Percentiles rank a stretch among this genome's conserved stretches.
phyloP scores from a whole-genome alignment of 2,329 filamentous ascomycete genomes.

The Raffaelea ambrosiae region DNA sequence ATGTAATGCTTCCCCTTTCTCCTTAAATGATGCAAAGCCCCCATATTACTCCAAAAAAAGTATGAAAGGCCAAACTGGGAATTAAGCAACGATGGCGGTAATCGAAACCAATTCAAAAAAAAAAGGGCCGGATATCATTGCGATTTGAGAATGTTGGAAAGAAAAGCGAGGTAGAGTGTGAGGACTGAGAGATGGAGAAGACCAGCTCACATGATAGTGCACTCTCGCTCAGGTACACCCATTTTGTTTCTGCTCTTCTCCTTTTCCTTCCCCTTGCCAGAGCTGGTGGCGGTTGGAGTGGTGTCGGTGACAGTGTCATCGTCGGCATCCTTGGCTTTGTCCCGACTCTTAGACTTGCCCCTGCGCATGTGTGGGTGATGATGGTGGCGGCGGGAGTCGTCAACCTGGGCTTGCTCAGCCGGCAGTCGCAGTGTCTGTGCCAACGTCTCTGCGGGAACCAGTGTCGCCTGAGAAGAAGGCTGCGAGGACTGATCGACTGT shows the following conservation, averaged over 20 bases:
- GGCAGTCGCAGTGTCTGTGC: background rate
- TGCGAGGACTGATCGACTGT: background rate
- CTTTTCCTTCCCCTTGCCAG: slow-evolving; percentile 18
- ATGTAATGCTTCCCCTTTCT: too few relatives aligned
- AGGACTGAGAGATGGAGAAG: background rate
- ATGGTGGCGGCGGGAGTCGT: slow-evolving; percentile 12
- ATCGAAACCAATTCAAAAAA: background rate
- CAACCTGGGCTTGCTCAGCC: slow-evolving; percentile 7
- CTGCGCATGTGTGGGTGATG: slow-evolving; percentile 11
- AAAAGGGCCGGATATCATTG: background rate
- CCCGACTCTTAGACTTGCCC: slow-evolving; percentile 11
- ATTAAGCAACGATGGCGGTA: too few relatives aligned
- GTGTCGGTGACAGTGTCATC: background rate
- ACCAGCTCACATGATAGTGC: slow-evolving; percentile 20
- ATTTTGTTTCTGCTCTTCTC: slow-evolving; percentile 9
- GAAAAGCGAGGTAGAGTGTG: too few relatives aligned
- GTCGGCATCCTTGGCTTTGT: slow-evolving; percentile 7
- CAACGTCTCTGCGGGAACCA: background rate
- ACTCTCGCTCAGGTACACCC: slow-evolving; percentile 22
- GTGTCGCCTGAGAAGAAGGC: too few relatives aligned
- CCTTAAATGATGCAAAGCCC: too few relatives aligned
- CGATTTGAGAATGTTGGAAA: background rate
- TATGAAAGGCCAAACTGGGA: too few relatives aligned
- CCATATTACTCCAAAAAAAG: background rate
- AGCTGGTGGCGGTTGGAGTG: slow-evolving; percentile 6